These are phyloP conservation scores for Heliamphora pulchella DNA, from an alignment of 179 eudicot genomes.

Conservation along the genomic window DNA sequence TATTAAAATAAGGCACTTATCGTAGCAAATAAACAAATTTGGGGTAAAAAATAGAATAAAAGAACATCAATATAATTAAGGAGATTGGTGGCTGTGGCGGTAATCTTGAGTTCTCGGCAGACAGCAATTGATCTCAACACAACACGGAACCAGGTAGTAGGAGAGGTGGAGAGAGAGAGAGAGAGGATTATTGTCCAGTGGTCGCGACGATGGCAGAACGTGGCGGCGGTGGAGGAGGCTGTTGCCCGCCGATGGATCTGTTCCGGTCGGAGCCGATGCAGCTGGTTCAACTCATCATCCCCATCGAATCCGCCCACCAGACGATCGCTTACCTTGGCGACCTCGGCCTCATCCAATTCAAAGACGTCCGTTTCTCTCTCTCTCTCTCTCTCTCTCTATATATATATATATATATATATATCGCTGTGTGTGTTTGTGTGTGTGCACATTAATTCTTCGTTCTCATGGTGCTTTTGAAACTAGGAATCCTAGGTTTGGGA, in stretches of 20 bases:
- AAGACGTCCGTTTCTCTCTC: constrained; percentile 47
- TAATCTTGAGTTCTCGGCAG: background rate
- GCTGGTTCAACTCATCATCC: constrained; percentile 66
- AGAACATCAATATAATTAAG: background rate
- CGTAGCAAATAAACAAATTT: background rate
- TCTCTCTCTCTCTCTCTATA: constrained; percentile 14
- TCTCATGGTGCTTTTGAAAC: background rate
- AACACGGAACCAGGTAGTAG: background rate
- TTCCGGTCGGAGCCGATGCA: constrained; percentile 83
- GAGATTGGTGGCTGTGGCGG: constrained; percentile 1
- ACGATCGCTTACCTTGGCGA: constrained; percentile 74
- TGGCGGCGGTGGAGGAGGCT: constrained; percentile 37
- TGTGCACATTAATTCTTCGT: background rate
- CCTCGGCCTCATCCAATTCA: constrained; percentile 76
- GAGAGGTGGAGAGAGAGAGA: constrained; percentile 3
- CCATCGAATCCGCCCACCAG: constrained; percentile 75
- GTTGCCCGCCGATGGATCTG: constrained; percentile 84
- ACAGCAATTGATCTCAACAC: background rate
- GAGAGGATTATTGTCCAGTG: constrained; percentile 14
- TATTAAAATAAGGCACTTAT: too few relatives aligned
- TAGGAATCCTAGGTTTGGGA: background rate
- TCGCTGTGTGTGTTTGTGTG: background rate
- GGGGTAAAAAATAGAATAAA: background rate
- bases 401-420: constrained; percentile 8
- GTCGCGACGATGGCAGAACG: constrained; percentile 31